Base-by-base conservation (phyloP, 2,329 filamentous ascomycete species). In the Aspergillus luchuensis region DNA sequence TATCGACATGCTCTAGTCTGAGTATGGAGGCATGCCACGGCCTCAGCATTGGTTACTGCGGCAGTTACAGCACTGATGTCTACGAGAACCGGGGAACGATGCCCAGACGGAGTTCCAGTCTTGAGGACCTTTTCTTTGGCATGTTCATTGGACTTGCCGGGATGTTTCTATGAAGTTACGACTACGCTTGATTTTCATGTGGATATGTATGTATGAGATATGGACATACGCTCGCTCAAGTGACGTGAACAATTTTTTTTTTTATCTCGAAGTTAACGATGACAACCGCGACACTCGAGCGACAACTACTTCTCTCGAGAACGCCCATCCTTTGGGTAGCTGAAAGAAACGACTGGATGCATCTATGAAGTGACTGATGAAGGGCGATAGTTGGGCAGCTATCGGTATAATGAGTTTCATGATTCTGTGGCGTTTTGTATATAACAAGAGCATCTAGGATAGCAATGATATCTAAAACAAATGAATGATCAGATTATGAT, bases 11-110 rank as follows among this genome's bases (percentile, higher is more conserved):
- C 62, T 79, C 76, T 15, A 82, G 76, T 62, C 65, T 81, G 53
- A 83, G 81, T 62, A 63, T 66, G 19, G 59, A 74, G 49, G 82
- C 81, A 13, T 84, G 82, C 63, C 82, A 80, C 63, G 80, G 79
- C 30, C 68, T 84, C 41, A 76, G 79, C 54, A 73, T 81, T 36
- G 76, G 71, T 8, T 80, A 82, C 36, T 85, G 82, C 66, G 70
- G 69, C 30, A 67, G 62, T 56, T 56, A 72, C 67, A 56, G 23
- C 7, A 3, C 66, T 51, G 17, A 74, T 71, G 19, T 71, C 15
- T 49, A 61, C 50, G 70, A 66, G n/a, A 74, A 71, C 55, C 62
- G 63, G 41, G 72, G 70, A 8, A 43, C 53, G 15, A 64, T 62
- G 33, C 66, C 71, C 38, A 63, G 66, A n/a, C 70, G 70, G 60